Evolutionary conservation across 805 yeast species (phyloP).

Genomic region (Ogataea paradorogensis): DNA sequence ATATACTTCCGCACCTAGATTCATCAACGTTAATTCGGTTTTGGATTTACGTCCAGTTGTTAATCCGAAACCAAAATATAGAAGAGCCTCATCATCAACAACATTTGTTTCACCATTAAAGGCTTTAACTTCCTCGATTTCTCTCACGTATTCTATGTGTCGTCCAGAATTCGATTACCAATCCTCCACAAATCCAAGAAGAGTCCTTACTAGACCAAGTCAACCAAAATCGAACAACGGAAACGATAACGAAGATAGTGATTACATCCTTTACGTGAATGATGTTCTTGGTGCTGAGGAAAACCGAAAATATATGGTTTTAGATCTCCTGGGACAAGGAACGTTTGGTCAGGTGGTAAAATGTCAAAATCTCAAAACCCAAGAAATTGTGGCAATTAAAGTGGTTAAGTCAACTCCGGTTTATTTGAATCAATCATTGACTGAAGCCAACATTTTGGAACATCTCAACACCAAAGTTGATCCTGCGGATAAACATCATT

Average conservation of each 20-base stretch:
- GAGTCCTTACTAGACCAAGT: constrained; percentile 90
- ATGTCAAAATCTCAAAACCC: constrained; percentile 73
- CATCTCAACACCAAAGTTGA: constrained; percentile 70
- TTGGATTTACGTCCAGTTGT: constrained; percentile 59
- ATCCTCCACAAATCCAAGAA: constrained; percentile 79
- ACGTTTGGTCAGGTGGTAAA: constrained; percentile 98
- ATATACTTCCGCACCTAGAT: constrained; percentile 43
- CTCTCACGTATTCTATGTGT: constrained; percentile 81
- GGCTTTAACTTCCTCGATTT: constrained; percentile 73
- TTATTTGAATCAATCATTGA: constrained; percentile 83
- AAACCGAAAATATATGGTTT: constrained; percentile 80
- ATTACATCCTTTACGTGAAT: constrained; percentile 90
- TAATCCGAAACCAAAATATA: constrained; percentile 62
- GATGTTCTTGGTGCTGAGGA: constrained; percentile 87
- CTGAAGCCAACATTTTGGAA: constrained; percentile 86
- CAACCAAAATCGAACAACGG: constrained; percentile 82
- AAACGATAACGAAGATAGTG: constrained; percentile 81
- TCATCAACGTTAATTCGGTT: constrained; percentile 39
- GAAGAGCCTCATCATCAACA: constrained; percentile 65
- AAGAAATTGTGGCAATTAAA: constrained; percentile 89
- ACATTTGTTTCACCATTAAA: constrained; percentile 72
- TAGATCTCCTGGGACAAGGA: constrained; percentile 92
- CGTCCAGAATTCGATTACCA: constrained; percentile 82
- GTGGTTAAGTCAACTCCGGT: constrained; percentile 92
- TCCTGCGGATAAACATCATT: constrained; percentile 67